Evolutionary conservation across 2,329 filamentous ascomycete species (phyloP), one percentile per base, ranked within the genome.

Genomic region (Monilinia laxa): DNA sequence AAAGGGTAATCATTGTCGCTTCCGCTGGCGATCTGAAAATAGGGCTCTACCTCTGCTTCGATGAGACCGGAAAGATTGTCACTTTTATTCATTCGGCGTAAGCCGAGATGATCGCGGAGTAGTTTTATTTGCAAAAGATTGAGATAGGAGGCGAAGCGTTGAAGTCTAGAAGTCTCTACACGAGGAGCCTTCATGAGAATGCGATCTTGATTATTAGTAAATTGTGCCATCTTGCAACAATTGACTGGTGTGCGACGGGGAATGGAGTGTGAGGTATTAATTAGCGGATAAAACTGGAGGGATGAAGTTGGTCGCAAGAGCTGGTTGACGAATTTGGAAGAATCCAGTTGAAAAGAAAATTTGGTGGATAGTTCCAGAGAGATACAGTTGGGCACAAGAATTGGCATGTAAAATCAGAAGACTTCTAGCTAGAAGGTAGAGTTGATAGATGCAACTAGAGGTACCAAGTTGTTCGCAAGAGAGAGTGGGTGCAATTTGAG

Each of bases 21-120:
- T 16, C 3, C n/a, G 5, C 11, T 47, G 3, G 23, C 5, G 12
- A 47, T n/a, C 25, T 59, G 23, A 14, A 0, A 45, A 25, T 59
- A 16, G 1, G 42, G 42, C 7, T 60, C 20, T 18, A 47, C 40
- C 10, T 58, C 18, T 47, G 40, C 40, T 45, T 42, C 14, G 28
- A 20, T 28, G 9, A 58, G 56, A 45, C 40, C 6, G 6, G 25
- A 23, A n/a, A 58, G 40, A 9, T 58, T 58, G 10, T 20, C 11
- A 11, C 56, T 47, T 40, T 58, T 58, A 18, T 58, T 47, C 56
- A 58, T 49, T 49, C 25, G 42, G 20, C 42, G 42, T 12, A 35
- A 18, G 7, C 42, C 20, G 20, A 49, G 14, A 11, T 35, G 31
- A 16, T 49, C 20, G 42, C 18, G 20, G 28, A 18, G 42, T 6